Evolutionary conservation across 805 yeast genomes (phyloP).

Genomic region (Candida incommunis): DNA sequence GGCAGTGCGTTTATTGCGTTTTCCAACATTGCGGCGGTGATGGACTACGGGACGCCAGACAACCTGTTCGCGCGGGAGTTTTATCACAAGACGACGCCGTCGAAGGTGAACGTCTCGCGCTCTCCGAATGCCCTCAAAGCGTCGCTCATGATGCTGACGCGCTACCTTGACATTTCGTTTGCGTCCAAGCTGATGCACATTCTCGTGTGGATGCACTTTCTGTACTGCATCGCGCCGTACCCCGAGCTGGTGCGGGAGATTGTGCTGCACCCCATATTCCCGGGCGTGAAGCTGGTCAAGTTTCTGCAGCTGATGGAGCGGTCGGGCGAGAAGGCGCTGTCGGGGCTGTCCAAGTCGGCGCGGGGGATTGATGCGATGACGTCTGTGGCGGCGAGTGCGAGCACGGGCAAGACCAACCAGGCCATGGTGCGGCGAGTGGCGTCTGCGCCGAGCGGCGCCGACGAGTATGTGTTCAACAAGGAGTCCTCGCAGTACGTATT

Average conservation of each 20-base stretch:
- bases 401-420: not conserved
- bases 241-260: not conserved
- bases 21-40: not conserved
- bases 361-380: not conserved
- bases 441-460: not conserved
- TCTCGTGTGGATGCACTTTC: slow-evolving; percentile 1
- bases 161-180: not conserved
- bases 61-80: not conserved
- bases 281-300: not conserved
- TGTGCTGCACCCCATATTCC: not conserved
- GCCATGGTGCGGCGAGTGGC: not conserved
- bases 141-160: not conserved
- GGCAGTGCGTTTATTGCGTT: not conserved
- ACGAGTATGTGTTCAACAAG: slow-evolving; percentile 1
- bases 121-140: not conserved
- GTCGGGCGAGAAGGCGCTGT: not conserved
- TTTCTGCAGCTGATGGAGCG: not conserved
- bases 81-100: not conserved
- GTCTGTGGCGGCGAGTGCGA: not conserved
- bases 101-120: not conserved
- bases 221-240: not conserved
- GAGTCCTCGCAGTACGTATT: not conserved
- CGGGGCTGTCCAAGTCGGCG: not conserved
- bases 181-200: not conserved
- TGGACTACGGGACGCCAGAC: not conserved